Base-by-base conservation (phyloP, 2,329 filamentous ascomycete species). In the Chrysoporthe cubensis region DNA sequence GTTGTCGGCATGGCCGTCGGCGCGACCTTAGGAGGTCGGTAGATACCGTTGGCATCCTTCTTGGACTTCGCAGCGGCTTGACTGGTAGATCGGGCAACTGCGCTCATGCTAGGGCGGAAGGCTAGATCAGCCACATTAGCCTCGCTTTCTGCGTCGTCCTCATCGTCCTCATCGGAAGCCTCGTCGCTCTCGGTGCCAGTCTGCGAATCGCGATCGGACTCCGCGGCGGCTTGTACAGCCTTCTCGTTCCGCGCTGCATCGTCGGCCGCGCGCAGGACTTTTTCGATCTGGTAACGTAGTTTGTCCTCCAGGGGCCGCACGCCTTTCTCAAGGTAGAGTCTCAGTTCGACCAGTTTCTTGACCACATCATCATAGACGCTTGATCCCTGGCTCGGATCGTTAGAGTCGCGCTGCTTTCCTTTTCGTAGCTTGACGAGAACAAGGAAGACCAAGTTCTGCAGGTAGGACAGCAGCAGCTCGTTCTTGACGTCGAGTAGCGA, bases 401-500 rank as follows among this genome's bases (percentile, higher is more conserved):
- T 73, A 0, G 74, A 73, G 4, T 57, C 71, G 56, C 67, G 71
- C 71, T 75, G 67, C 69, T 76, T 74, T 44, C 79, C 69, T 76
- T 89, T 88, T 68, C 92, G 88, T 26, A 98, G 79, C 75, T 96
- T 95, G 48, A 96, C 80, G 1, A 97, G 82, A 57, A 97, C 91
- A 52, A 97, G 82, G 73, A 97, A 97, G 57, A 96, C 92, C 4
- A 98, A 88, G 75, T 97, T 96, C 75, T 99, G 95, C 0, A 99
- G 85, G 79, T 99, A 99, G 4, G 95, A 95, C 50, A 99, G 89
- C 21, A 99, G 89, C n/a, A 99, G 86, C 77, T 99, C 96, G 80
- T 96, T 98, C 82, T 99, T 99, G 71, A 93, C 89, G 76, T 98
- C 94, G 75, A 99, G 90, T 0, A 99, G 88, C 0, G 96, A 97